Evolutionary conservation across 2,329 filamentous ascomycete species (phyloP).

Genomic region (Atkinsonella hypoxylon): DNA sequence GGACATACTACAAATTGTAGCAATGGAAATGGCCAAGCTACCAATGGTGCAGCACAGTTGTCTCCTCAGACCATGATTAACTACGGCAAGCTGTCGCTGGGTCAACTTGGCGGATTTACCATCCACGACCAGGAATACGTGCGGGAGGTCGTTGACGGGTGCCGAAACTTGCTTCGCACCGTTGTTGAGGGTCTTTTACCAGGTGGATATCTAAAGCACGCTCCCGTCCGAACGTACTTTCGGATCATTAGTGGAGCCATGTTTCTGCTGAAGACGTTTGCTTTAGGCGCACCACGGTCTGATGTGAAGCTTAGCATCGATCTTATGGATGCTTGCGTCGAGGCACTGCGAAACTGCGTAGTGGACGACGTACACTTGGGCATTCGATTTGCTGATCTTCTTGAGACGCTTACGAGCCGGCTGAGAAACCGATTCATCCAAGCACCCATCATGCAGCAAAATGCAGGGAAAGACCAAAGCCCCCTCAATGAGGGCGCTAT

Average conservation of each 20-base stretch:
- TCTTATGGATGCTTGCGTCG: constrained; percentile 63
- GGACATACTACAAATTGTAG: constrained; percentile 29
- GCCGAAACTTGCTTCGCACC: constrained; percentile 61
- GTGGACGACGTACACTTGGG: constrained; percentile 78
- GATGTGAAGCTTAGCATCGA: constrained; percentile 66
- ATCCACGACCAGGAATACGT: constrained; percentile 61
- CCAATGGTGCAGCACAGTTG: constrained; percentile 21
- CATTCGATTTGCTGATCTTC: constrained; percentile 71
- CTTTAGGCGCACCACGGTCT: constrained; percentile 64
- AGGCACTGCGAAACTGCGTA: constrained; percentile 63
- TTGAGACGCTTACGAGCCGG: constrained; percentile 66
- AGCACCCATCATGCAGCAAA: constrained; percentile 37
- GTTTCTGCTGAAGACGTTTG: constrained; percentile 76
- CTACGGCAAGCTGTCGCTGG: constrained; percentile 51
- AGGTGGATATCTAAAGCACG: constrained; percentile 66
- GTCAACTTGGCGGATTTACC: constrained; percentile 51
- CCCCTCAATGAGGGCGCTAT: constrained; percentile 22
- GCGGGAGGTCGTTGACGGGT: constrained; percentile 65
- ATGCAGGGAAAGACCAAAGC: constrained; percentile 29
- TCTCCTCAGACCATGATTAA: constrained; percentile 55
- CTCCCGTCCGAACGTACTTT: constrained; percentile 75
- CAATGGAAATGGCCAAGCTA: constrained; percentile 20
- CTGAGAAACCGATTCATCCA: constrained; percentile 64
- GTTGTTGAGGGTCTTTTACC: constrained; percentile 68
- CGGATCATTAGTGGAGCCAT: constrained; percentile 77